phyloP scores from a whole-genome alignment of 148 eudicot genomes.

The Spergularia marina region DNA sequence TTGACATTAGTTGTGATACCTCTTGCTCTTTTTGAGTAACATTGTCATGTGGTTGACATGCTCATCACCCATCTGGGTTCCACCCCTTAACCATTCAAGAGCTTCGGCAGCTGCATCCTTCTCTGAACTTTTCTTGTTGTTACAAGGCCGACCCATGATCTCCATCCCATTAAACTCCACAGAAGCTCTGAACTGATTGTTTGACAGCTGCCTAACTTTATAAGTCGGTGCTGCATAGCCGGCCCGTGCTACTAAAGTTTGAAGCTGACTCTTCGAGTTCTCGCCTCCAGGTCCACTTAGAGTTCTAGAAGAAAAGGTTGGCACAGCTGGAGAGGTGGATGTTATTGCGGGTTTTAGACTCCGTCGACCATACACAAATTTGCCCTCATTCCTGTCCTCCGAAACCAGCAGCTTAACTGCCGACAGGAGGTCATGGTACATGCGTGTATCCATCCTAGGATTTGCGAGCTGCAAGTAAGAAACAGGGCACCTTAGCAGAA shows the following conservation, averaged over 20 bases:
- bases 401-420: constrained; percentile 67
- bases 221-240: constrained; percentile 69
- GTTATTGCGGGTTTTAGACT: constrained; percentile 38
- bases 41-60: constrained; percentile 63
- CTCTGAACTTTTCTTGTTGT: constrained; percentile 88
- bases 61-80: constrained; percentile 50
- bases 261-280: constrained; percentile 87
- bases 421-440: constrained; percentile 58
- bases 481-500: background rate
- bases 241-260: constrained; percentile 78
- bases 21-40: constrained; percentile 86
- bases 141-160: constrained; percentile 71
- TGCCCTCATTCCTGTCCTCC: constrained; percentile 68
- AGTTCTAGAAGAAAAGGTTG: constrained; percentile 40
- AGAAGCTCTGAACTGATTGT: constrained; percentile 65
- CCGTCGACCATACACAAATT: constrained; percentile 67
- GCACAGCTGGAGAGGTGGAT: constrained; percentile 32
- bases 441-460: constrained; percentile 57
- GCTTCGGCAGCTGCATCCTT: constrained; percentile 99
- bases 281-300: constrained; percentile 95
- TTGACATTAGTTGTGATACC: constrained; percentile 40
- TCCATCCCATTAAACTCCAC: constrained; percentile 85
- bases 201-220: constrained; percentile 55
- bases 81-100: constrained; percentile 65
- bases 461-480: constrained; percentile 60